Evolutionary conservation across 306 rosid species (phyloP).

Genomic region (Trichosanthes cucumerina): DNA sequence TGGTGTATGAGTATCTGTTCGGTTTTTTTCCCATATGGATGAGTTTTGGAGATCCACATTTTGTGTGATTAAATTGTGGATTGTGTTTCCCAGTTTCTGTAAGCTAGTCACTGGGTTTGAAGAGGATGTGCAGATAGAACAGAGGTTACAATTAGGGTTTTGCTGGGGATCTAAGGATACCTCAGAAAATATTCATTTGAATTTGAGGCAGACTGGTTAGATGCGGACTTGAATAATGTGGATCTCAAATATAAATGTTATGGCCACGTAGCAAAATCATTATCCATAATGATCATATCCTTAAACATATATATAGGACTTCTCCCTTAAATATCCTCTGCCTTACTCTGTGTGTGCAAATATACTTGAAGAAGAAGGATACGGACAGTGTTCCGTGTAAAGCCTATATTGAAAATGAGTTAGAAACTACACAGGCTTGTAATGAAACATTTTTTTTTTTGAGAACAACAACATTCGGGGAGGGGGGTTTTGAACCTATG

Average conservation of each 20-base stretch:
- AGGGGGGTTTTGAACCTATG: too few relatives aligned
- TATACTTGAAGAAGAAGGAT: not conserved
- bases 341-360: not conserved
- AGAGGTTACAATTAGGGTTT: not conserved
- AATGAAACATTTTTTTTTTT: too few relatives aligned
- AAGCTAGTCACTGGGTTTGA: not conserved
- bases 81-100: constrained; percentile 1
- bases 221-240: not conserved
- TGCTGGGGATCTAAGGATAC: not conserved
- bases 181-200: not conserved
- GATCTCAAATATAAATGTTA: not conserved
- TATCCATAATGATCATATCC: not conserved
- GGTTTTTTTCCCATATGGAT: not conserved
- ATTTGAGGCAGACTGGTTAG: not conserved
- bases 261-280: not conserved
- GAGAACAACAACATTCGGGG: too few relatives aligned
- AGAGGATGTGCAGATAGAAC: not conserved
- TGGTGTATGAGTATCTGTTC: not conserved
- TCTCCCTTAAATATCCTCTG: not conserved
- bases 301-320: not conserved
- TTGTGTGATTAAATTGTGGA: not conserved
- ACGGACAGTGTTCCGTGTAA: not conserved
- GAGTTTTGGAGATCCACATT: not conserved
- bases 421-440: not conserved
- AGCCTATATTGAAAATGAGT: not conserved